A percentile compares a stretch with the other conserved stretches of the same genome.
Evolutionary conservation across 140 eudicot genomes (phyloP).

Genomic region (Ambrosia hybrid): DNA sequence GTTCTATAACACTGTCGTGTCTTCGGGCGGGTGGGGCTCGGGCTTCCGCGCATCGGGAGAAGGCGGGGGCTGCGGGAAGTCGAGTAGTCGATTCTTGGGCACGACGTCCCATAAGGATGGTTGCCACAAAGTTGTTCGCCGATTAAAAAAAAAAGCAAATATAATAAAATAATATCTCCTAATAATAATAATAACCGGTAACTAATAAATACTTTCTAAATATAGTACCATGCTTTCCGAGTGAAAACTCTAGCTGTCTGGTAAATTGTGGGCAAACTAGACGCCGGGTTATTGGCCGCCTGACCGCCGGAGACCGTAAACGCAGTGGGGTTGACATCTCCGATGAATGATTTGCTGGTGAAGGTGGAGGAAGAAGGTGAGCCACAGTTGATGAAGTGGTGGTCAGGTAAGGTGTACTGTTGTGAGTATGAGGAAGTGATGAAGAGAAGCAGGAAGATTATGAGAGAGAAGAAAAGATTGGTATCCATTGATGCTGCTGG

Average conservation of each 20-base stretch:
- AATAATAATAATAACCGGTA: no score
- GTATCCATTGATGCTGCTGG: constrained; percentile 14
- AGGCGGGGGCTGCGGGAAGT: no score
- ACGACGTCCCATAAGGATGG: no score
- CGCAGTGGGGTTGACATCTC: constrained; percentile 26
- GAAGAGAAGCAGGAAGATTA: constrained; percentile 20
- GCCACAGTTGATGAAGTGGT: constrained; percentile 69
- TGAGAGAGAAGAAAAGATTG: constrained; percentile 6
- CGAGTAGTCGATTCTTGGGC: no score
- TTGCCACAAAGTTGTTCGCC: no score
- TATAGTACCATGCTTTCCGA: constrained; percentile 26
- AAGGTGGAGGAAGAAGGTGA: constrained; percentile 20
- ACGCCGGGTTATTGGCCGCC: not conserved
- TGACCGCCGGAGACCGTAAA: constrained; percentile 26
- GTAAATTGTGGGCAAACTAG: constrained; percentile 25
- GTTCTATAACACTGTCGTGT: no score
- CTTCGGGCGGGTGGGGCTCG: no score
- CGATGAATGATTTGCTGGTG: constrained; percentile 32
- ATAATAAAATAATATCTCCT: no score
- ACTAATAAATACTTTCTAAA: no score
- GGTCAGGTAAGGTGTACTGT: constrained; percentile 24
- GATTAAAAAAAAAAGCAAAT: no score
- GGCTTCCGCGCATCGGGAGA: no score
- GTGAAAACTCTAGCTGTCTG: constrained; percentile 49
- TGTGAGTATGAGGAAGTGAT: constrained; percentile 16